Base-by-base conservation (phyloP, 306 rosid species). In the Castanospermum australe region DNA sequence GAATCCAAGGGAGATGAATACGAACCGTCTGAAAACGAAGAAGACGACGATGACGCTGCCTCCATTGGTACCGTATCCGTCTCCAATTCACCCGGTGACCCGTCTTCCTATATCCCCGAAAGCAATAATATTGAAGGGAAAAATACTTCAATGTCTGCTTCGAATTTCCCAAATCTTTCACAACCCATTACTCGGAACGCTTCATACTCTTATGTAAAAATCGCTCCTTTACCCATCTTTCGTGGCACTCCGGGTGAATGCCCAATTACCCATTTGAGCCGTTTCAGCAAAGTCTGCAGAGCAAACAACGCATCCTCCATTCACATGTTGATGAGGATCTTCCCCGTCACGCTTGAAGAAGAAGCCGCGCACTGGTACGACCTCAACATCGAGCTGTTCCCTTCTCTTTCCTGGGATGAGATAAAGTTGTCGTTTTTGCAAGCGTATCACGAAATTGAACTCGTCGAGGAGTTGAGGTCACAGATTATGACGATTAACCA, bases 311-410 rank as follows among this genome's bases (percentile, higher is more conserved):
- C 76, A 8, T 64, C 89, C 59, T 59, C 88, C 47, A 14, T 57
- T 17, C 90, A 81, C 13, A 79, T 75, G 87, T 67, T 74, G 67
- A 79, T 44, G 84, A 89, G 72, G 28, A 86, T 91, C 70, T 91
- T 91, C 73, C 92, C 97, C 0, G 82, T 89, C 20, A 89, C 97
- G 25, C 87, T 91, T 0, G 89, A 91, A 38, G 88, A 75, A 38
- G 97, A 91, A 80, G 87, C 93, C 0, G 86, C 87, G 25, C 81
- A 89, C 3, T 91, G 97, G 97, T 91, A 84, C 79, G 96, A 91
- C 60, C 79, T 91, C 18, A 91, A 91, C 85, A 82, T 91, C 11
- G 93, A 89, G 24, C 93, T 93, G 0, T 87, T 84, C 80, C 14
- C 32, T 68, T 63, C 71, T 8, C 85, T 91, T 15, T 51, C 88